Conservation (phyloP, 2,329 filamentous ascomycete species). For the Penicillium freii region DNA sequence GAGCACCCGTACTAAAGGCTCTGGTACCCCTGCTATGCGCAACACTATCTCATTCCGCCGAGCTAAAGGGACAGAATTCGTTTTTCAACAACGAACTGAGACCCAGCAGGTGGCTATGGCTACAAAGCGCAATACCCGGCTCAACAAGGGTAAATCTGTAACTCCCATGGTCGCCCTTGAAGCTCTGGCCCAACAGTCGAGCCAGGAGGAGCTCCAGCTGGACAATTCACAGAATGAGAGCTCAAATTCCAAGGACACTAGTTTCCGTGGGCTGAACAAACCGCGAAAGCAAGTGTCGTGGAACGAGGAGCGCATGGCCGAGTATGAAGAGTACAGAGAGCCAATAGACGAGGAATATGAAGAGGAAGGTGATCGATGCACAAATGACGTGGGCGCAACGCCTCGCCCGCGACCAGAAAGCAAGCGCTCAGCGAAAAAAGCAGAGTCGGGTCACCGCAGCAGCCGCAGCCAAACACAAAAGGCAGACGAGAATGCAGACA, state of each 20-base stretch:
- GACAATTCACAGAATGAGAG: conserved; percentile 6
- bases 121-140: conserved; percentile 45
- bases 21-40: conserved; percentile 29
- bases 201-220: conserved; percentile 1
- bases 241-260: conserved; percentile 3
- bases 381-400: conserved; percentile 22
- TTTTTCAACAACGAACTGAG: conserved; percentile 44
- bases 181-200: conserved; percentile 22
- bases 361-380: conserved; percentile 12
- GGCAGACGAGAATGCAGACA: conserved; percentile 3
- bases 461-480: conserved; percentile 25
- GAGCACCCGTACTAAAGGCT: conserved; percentile 36
- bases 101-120: conserved; percentile 42
- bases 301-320: conserved; percentile 39
- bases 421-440: conserved; percentile 25
- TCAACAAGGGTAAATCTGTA: conserved; percentile 42
- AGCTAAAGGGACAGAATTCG: conserved; percentile 46
- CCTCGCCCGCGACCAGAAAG: conserved; percentile 17
- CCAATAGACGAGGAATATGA: conserved; percentile 13
- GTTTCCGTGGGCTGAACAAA: conserved; percentile 11
- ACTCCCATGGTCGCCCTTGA: conserved; percentile 34
- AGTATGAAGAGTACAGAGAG: conserved; percentile 33
- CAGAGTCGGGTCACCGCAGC: conserved; percentile 24
- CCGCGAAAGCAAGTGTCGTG: conserved; percentile 36
- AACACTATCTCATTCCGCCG: conserved; percentile 45